Evolutionary conservation across 208 protist species (phyloP), one percentile per base, ranked within the genome.

Genomic region (Leishmania martiniquensis): DNA sequence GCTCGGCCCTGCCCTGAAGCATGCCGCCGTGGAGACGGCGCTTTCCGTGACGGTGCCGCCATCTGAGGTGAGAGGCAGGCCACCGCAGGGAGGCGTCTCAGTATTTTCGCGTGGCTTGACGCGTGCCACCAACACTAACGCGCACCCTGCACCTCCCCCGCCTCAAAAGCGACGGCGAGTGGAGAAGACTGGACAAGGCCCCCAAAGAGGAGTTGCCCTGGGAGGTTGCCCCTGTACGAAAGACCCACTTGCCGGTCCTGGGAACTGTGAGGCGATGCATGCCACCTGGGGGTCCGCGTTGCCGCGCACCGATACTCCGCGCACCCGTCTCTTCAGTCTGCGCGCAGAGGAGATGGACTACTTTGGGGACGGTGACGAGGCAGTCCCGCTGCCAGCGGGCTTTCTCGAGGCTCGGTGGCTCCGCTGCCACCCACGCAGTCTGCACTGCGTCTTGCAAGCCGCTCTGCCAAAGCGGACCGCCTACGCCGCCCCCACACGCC

Each of bases 1-100:
- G 63, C 69, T 92, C 34, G 91, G 91, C 4, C 89, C 87, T n/a
- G 80, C 87, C 6, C 68, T 95, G 69, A 84, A 85, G 45, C 55
- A 69, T 67, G 68, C 65, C 1, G 77, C 73, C 1, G 39, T 75
- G 9, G 70, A 51, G 12, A 62, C 45, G 42, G 1, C n/a, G 34
- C 32, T 67, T 67, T 45, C 32, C 20, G 20, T 20, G 62, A 13
- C 17, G 62, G 22, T 37, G 34, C 62, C 0, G 17, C 25, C 37
- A 67, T 45, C 62, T 9, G 37, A 69, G 42, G 51, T 42, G 20
- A 47, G 29, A 42, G 37, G 65, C 22, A 37, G 17, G 39, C 3
- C 12, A 34, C 47, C 70, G 29, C 55, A 29, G 25, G 39, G 34
- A 75, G 22, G 55, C 47, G 70, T 9, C 42, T 15, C 4, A 47